Evolutionary conservation across 768 basidiomycete genomes (phyloP).

Genomic region (Psilocybe cyanescens): DNA sequence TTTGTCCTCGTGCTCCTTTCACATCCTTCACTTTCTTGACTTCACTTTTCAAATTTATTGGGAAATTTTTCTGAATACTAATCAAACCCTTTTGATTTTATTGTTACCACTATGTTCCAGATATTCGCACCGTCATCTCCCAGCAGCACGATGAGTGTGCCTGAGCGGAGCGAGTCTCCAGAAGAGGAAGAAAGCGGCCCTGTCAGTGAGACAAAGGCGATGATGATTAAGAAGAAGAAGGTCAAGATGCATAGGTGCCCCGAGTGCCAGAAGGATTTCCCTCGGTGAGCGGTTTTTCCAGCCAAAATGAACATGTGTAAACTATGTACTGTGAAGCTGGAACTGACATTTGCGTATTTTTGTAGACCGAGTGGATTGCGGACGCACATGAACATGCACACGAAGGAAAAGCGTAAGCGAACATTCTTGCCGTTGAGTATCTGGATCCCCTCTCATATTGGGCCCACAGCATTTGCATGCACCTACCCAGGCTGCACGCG

Average conservation of each 20-base stretch:
- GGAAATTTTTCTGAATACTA: too few species aligned
- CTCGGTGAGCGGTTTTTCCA: constrained; percentile 24
- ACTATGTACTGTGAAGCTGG: too few species aligned
- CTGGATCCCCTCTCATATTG: not conserved
- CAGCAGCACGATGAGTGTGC: not conserved
- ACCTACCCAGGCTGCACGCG: constrained; percentile 54
- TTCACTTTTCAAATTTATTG: too few species aligned
- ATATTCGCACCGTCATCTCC: constrained; percentile 5
- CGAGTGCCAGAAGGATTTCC: constrained; percentile 37
- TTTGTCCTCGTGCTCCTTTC: not conserved
- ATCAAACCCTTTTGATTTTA: too few species aligned
- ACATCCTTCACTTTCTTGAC: not conserved
- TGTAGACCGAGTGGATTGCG: constrained; percentile 35
- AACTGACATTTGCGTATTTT: not conserved
- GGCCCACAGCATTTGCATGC: constrained; percentile 39
- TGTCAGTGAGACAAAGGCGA: not conserved
- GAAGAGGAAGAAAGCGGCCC: constrained; percentile 7
- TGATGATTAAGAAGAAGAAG: constrained; percentile 29
- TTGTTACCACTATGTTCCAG: not conserved
- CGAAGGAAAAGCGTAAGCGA: constrained; percentile 34
- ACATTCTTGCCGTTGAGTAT: not conserved
- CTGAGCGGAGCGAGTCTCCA: constrained; percentile 20
- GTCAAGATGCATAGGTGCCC: constrained; percentile 38
- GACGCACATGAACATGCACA: constrained; percentile 40
- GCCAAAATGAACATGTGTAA: not conserved